Percentiles rank a stretch among this genome's conserved stretches.
These are phyloP conservation scores for Penicillium sp. DNA, from an alignment of 2,329 filamentous ascomycete species.

Conservation along the genomic window DNA sequence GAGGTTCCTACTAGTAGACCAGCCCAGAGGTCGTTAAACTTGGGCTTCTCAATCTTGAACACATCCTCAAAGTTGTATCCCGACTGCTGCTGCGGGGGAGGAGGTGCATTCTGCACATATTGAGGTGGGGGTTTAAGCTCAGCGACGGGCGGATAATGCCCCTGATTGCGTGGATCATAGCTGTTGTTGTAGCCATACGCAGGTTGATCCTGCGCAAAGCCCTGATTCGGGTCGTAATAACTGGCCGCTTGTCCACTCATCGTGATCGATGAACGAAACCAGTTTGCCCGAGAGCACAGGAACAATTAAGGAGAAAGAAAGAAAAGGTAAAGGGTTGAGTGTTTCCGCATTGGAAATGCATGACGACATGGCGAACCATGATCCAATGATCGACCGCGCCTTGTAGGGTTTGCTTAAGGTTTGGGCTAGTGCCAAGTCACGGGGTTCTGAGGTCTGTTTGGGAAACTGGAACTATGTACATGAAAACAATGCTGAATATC, in stretches of 20 bases:
- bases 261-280: too few relatives aligned
- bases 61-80: slow-evolving; percentile 62
- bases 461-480: not conserved
- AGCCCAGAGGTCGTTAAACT: slow-evolving; percentile 87
- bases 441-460: not conserved
- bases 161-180: slow-evolving; percentile 14
- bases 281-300: not conserved
- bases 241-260: slow-evolving; percentile 38
- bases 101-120: slow-evolving; percentile 12
- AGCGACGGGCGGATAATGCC: slow-evolving; percentile 19
- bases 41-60: slow-evolving; percentile 77
- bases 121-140: slow-evolving; percentile 17
- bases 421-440: not conserved
- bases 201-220: slow-evolving; percentile 17
- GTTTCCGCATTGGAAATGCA: slow-evolving; percentile 14
- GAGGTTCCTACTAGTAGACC: slow-evolving; percentile 58
- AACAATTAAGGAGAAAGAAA: slow-evolving; percentile 1
- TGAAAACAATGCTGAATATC: not conserved
- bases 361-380: slow-evolving; percentile 15
- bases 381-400: slow-evolving; percentile 3
- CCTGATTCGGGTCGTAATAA: slow-evolving; percentile 32
- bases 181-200: slow-evolving; percentile 9
- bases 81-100: slow-evolving; percentile 20
- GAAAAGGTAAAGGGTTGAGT: slow-evolving; percentile 3
- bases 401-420: slow-evolving; percentile 1